These are phyloP conservation scores for Ganoderma sp. DNA, from an alignment of 1,284 basidiomycete genomes.

Conservation along the genomic window DNA sequence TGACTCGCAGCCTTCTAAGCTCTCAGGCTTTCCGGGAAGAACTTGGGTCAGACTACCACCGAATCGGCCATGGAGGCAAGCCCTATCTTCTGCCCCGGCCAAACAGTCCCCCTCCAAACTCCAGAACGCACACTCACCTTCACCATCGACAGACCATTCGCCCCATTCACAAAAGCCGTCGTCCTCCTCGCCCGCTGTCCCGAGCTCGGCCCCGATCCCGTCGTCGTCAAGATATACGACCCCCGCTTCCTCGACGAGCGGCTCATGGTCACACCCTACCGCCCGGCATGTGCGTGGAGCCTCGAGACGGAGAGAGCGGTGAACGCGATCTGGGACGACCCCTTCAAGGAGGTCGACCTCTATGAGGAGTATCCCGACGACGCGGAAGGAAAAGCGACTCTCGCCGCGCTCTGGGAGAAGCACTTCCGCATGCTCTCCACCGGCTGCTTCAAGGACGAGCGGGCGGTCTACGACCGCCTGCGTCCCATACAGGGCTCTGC, in stretches of 20 bases:
- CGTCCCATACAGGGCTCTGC: slow-evolving; percentile 14
- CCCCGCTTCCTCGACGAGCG: slow-evolving; percentile 17
- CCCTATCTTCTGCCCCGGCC: neutral
- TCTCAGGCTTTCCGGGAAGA: no score
- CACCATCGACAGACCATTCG: slow-evolving; percentile 6
- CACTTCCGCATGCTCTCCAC: neutral
- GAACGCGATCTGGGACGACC: neutral
- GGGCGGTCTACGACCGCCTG: slow-evolving; percentile 12
- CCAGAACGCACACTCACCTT: neutral
- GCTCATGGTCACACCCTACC: neutral
- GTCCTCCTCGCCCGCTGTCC: slow-evolving; percentile 7
- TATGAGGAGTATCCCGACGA: slow-evolving; percentile 6
- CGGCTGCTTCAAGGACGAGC: slow-evolving; percentile 8
- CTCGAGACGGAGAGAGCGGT: slow-evolving; percentile 10
- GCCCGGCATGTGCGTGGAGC: neutral
- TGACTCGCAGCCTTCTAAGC: no score
- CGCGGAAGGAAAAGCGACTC: neutral
- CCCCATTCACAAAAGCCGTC: slow-evolving; percentile 4
- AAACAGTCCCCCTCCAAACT: neutral
- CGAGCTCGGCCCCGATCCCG: slow-evolving; percentile 7
- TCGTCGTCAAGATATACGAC: slow-evolving; percentile 24
- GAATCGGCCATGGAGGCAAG: neutral
- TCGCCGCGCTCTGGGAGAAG: slow-evolving; percentile 12
- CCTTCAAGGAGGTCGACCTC: neutral
- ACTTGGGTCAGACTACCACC: neutral